A percentile compares a stretch with the other conserved stretches of the same genome.
phyloP scores from a whole-genome alignment of 2,329 filamentous ascomycete genomes.

The Fusarium coffeatum region DNA sequence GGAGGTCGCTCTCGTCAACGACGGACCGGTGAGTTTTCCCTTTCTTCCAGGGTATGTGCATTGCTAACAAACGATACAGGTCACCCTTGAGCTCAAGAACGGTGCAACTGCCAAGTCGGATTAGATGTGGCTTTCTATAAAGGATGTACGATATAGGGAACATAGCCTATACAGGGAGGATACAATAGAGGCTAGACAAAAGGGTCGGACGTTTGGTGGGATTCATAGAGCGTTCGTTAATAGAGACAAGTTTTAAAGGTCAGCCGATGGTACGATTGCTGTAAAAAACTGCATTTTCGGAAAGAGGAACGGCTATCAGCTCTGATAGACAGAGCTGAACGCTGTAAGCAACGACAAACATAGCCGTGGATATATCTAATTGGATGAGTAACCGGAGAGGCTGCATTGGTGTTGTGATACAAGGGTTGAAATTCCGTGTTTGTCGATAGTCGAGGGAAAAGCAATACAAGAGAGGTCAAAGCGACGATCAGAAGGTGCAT shows the following conservation, averaged over 20 bases:
- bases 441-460: slow-evolving; percentile 1
- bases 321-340: background rate
- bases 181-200: slow-evolving; percentile 19
- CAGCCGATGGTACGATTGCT: slow-evolving; percentile 5
- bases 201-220: slow-evolving; percentile 1
- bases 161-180: slow-evolving; percentile 12
- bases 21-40: slow-evolving; percentile 69
- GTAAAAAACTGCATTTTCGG: background rate
- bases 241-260: slow-evolving; percentile 2
- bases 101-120: slow-evolving; percentile 36
- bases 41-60: background rate
- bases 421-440: slow-evolving; percentile 6
- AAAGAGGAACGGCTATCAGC: background rate
- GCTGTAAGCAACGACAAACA: slow-evolving; percentile 2
- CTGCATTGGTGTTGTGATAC: slow-evolving; percentile 20
- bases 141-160: background rate
- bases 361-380: background rate
- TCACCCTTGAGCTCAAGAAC: slow-evolving; percentile 45
- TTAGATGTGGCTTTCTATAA: slow-evolving; percentile 22
- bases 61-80: slow-evolving; percentile 27
- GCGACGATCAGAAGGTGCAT: background rate
- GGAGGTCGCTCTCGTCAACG: slow-evolving; percentile 93
- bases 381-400: slow-evolving; percentile 2
- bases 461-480: slow-evolving; percentile 14
- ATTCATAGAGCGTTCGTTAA: background rate